Conservation (phyloP, 345 rosid genomes). For the Acer yangbiense region DNA sequence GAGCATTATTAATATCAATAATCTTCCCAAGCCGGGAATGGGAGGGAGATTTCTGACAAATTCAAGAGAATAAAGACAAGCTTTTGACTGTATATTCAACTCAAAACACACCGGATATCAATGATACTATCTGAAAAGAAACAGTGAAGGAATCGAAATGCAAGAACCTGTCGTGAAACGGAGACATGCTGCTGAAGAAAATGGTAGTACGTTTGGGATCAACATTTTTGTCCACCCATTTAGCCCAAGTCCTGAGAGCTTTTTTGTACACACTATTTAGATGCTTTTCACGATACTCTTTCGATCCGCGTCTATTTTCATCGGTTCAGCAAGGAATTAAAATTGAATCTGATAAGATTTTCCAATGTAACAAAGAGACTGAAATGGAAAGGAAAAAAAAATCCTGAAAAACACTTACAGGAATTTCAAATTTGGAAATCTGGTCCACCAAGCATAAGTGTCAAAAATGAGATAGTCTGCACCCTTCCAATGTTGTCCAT, state of each 20-base stretch:
- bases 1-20: background rate
- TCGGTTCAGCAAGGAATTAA: background rate
- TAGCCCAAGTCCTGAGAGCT: slow-evolving; percentile 62
- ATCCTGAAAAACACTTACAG: slow-evolving; percentile 36
- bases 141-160: background rate
- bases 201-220: slow-evolving; percentile 72
- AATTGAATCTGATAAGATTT: background rate
- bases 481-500: slow-evolving; percentile 56
- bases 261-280: slow-evolving; percentile 46
- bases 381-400: background rate
- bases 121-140: background rate
- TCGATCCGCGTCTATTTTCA: slow-evolving; percentile 30
- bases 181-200: slow-evolving; percentile 95
- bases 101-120: background rate
- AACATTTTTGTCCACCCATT: slow-evolving; percentile 63
- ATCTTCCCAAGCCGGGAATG: background rate
- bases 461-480: slow-evolving; percentile 56
- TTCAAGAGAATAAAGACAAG: too few species aligned
- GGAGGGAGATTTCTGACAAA: background rate
- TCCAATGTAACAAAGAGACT: background rate
- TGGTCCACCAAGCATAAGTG: slow-evolving; percentile 68
- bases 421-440: slow-evolving; percentile 44
- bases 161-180: slow-evolving; percentile 70
- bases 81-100: too few species aligned
- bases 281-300: slow-evolving; percentile 56